Base-by-base conservation (phyloP, 768 basidiomycete genomes). In the Lactarius hatsudake region DNA sequence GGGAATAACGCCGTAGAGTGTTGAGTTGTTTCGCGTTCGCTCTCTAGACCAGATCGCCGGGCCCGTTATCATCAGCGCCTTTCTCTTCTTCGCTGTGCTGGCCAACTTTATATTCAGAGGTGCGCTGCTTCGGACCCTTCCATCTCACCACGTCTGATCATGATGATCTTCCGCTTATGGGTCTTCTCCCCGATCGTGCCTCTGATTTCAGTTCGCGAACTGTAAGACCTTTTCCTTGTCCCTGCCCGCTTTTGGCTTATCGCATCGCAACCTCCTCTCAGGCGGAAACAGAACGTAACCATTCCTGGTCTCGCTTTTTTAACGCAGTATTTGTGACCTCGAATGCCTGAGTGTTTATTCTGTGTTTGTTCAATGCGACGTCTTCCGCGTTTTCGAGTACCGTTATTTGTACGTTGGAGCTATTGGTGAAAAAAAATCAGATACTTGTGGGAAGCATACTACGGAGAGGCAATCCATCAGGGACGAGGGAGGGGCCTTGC, bases 81-180 rank as follows among this genome's bases (percentile, higher is more conserved):
- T 89, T 15, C 84, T 99, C 18, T 98, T 99, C 80, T 76, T 89
- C 56, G 97, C 94, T 9, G 84, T 99, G 9, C 82, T 96, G 34
- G 83, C 86, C 58, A 98, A 98, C 77, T 97, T 98, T 74, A 72
- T 93, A 68, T 81, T 96, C 66, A 87, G 96, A 78, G 88, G 92
- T 93, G 72, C 59, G 70, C 42, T 23, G 32, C 32, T 32, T 32
- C 32, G 32, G 32, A 6, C 32, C 32, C 32, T 32, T 32, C 32
- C 32, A 32, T 32, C 32, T 32, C 32, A 32, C 6, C 48, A n/a
- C 38, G 13, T 59, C 32, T 54, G 60, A 36, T 38, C 15, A 64
- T 40, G 32, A 42, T 68, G 59, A 38, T 38, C 28, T 26, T 36
- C n/a, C 57, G 30, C 59, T 53, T 42, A 56, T 59, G 59, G 32